These are phyloP conservation scores for Spatholobus suberectus DNA, from an alignment of 306 rosid genomes.

Conservation along the genomic window DNA sequence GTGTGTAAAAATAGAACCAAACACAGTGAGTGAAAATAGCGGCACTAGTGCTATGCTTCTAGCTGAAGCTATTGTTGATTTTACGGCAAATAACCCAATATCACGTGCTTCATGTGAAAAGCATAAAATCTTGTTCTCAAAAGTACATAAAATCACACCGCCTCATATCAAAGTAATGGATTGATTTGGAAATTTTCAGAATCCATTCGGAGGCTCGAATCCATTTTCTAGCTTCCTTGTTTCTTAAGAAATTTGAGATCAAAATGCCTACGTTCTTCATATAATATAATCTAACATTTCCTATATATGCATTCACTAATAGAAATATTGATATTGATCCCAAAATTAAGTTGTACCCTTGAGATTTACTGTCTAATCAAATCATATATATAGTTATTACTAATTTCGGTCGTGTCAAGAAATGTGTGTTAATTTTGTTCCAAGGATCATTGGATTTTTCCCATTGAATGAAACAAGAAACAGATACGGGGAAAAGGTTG, in stretches of 20 bases:
- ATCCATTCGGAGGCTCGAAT: not conserved
- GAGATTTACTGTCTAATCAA: not conserved
- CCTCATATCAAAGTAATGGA: not conserved
- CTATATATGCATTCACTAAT: not conserved
- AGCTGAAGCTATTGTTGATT: not conserved
- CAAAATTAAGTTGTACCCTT: not conserved
- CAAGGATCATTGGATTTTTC: not conserved
- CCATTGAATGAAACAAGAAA: not conserved
- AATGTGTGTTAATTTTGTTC: not conserved
- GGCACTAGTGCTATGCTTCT: not conserved
- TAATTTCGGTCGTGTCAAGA: not conserved
- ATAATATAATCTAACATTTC: not conserved
- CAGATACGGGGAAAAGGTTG: not conserved
- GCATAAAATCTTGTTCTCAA: not conserved
- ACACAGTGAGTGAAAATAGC: not conserved
- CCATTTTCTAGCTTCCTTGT: constrained; percentile 10
- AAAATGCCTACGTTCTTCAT: not conserved
- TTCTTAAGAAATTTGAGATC: not conserved
- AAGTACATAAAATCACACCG: not conserved
- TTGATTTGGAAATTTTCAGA: not conserved
- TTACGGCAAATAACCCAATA: not conserved
- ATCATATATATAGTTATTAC: no score
- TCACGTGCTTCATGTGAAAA: not conserved
- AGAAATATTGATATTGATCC: not conserved
- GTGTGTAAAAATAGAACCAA: not conserved